These are phyloP conservation scores for Globisporangium spinosum DNA, from an alignment of 352 stramenopile species.

Conservation along the genomic window DNA sequence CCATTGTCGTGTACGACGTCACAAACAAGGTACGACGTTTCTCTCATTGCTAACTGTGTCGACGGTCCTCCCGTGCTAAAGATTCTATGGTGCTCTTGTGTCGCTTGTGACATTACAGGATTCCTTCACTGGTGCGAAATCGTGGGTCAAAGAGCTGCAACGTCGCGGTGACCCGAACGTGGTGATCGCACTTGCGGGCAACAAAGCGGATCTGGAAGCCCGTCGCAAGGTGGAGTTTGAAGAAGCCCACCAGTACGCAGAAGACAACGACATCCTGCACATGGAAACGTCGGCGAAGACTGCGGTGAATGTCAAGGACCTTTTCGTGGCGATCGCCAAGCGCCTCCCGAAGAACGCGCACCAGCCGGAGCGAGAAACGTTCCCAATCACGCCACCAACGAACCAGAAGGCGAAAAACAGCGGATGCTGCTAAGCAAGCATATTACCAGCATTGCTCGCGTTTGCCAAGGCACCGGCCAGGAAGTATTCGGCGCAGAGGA, in stretches of 20 bases:
- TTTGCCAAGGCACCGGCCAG: background rate
- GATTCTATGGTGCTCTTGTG: background rate
- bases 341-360: conserved; percentile 78
- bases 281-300: conserved; percentile 99
- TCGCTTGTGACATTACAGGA: conserved; percentile 53
- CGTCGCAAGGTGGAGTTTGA: conserved; percentile 96
- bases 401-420: conserved; percentile 67
- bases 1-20: conserved; percentile 97
- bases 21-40: conserved; percentile 88
- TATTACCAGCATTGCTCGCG: conserved; percentile 16
- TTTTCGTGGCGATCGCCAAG: conserved; percentile 97
- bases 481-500: background rate
- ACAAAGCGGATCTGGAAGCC: conserved; percentile 98
- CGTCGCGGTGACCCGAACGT: conserved; percentile 96
- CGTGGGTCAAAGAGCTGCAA: conserved; percentile 99
- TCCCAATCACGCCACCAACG: conserved; percentile 76
- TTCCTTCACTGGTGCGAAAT: conserved; percentile 97
- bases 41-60: background rate
- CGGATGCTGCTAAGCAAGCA: conserved; percentile 62
- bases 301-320: conserved; percentile 97
- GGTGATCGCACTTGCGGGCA: conserved; percentile 95
- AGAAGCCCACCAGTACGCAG: conserved; percentile 97
- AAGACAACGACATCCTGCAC: conserved; percentile 98
- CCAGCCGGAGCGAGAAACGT: conserved; percentile 79
- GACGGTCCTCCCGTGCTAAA: background rate